A percentile compares a stretch with the other conserved stretches of the same genome.
Evolutionary conservation across 2,329 filamentous ascomycete species (phyloP).

Genomic region (Phyllosticta citrichinensis): DNA sequence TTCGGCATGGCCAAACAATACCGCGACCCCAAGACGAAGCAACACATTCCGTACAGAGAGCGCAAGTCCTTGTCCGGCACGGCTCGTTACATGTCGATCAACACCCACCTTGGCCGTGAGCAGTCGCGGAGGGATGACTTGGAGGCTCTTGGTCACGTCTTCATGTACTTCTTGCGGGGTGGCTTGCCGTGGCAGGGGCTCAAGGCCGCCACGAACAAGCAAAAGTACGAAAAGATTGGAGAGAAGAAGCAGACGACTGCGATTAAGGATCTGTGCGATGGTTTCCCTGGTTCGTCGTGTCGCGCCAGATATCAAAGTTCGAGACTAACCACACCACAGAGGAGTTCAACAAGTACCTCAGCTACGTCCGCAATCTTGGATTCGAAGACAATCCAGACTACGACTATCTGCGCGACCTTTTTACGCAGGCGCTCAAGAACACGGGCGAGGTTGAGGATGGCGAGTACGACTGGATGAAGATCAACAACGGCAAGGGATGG

Average conservation of each 20-base stretch:
- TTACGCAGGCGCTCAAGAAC: slow-evolving; percentile 92
- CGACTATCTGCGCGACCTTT: slow-evolving; percentile 91
- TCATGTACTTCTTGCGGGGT: slow-evolving; percentile 59
- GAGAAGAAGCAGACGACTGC: slow-evolving; percentile 99
- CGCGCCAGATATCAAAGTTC: not conserved
- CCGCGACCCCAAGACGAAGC: slow-evolving; percentile 95
- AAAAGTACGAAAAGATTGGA: slow-evolving; percentile 99
- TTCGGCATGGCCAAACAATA: slow-evolving; percentile 99
- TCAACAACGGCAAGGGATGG: slow-evolving; percentile 88
- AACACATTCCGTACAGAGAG: slow-evolving; percentile 96
- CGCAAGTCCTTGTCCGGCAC: slow-evolving; percentile 94
- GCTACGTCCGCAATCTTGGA: slow-evolving; percentile 92
- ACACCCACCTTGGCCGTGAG: slow-evolving; percentile 92
- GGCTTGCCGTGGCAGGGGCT: slow-evolving; percentile 59
- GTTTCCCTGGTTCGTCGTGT: slow-evolving; percentile 58
- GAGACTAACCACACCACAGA: slow-evolving; percentile 41
- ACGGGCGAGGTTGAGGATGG: slow-evolving; percentile 92
- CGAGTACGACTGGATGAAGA: slow-evolving; percentile 99
- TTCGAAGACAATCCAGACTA: slow-evolving; percentile 99
- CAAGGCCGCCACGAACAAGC: slow-evolving; percentile 68
- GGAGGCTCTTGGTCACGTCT: slow-evolving; percentile 67
- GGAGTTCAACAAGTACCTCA: slow-evolving; percentile 96
- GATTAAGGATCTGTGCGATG: slow-evolving; percentile 94
- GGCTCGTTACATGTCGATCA: slow-evolving; percentile 98
- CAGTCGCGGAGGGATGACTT: slow-evolving; percentile 94